phyloP scores from a whole-genome alignment of 768 basidiomycete genomes.

The Russula olivacea region DNA sequence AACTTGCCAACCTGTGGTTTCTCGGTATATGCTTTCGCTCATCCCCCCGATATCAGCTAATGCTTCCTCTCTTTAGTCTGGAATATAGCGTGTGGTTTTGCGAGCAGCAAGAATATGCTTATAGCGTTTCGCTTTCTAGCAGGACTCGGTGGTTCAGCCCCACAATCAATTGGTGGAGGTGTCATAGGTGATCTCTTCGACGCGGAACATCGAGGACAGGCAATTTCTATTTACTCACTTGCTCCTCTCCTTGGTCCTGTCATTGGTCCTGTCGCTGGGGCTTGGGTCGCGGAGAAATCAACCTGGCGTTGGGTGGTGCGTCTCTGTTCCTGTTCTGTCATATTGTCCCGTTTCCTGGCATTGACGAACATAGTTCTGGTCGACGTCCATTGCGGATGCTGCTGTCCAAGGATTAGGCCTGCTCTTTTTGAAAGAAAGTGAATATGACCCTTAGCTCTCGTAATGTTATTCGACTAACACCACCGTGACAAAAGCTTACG shows the following conservation, averaged over 20 bases:
- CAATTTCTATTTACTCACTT: slow-evolving; percentile 58
- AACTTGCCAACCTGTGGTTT: slow-evolving; percentile 59
- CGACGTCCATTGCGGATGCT: slow-evolving; percentile 54
- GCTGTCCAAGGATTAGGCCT: slow-evolving; percentile 50
- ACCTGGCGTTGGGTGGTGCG: slow-evolving; percentile 67
- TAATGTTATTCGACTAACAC: not conserved
- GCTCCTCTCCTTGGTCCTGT: slow-evolving; percentile 43
- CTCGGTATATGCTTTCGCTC: slow-evolving; percentile 39
- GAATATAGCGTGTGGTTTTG: slow-evolving; percentile 57
- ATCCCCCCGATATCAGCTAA: not conserved
- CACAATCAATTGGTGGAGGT: slow-evolving; percentile 60
- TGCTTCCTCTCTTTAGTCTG: slow-evolving; percentile 34
- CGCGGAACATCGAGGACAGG: slow-evolving; percentile 58
- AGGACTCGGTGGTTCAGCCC: slow-evolving; percentile 69
- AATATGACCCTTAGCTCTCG: slow-evolving; percentile 20
- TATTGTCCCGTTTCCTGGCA: not conserved
- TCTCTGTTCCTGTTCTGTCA: slow-evolving; percentile 5
- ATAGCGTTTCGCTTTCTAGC: slow-evolving; percentile 65
- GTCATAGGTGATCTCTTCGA: slow-evolving; percentile 45
- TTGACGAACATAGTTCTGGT: slow-evolving; percentile 50
- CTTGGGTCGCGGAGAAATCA: slow-evolving; percentile 55
- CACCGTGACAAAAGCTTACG: slow-evolving; percentile 27
- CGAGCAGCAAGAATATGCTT: slow-evolving; percentile 49
- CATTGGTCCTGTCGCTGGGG: slow-evolving; percentile 58
- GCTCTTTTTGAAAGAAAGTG: slow-evolving; percentile 59